Evolutionary conservation across 257 asterid species (phyloP), one percentile per base, ranked within the genome.

Genomic region (Solanum peruvianum): DNA sequence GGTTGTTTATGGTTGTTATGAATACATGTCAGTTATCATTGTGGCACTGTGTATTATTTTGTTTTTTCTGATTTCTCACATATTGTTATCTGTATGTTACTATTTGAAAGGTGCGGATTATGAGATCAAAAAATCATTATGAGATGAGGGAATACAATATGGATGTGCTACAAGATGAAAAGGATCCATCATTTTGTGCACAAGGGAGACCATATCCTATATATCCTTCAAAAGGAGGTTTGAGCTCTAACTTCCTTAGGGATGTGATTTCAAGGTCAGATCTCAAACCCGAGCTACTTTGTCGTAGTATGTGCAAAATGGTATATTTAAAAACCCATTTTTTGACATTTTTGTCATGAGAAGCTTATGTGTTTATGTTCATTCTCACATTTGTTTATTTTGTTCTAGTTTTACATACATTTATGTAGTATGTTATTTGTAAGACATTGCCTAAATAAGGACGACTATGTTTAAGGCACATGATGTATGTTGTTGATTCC

Each of bases 121-220:
- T 90, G 98, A 90, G 86, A 60, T 73, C 76, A 58, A 91, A 94
- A 90, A 95, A 94, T 93, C 98, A 95, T 91, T 95, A 91, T 84
- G 99, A 97, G 90, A 93, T 97, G 95, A 94, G 96, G 89, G 98
- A 97, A 86, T 97, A 92, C 92, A 90, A 93, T 86, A 89, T 97
- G 44, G 98, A 97, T 89, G 91, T 91, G 82, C 93, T 95, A 88
- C 88, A 92, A 87, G 94, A 91, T 47, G 95, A 92, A 89, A 95
- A 88, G 27, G 95, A 95, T 89, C 91, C 98, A 85, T 89, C 90
- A 87, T 77, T 90, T 85, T 85, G 89, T 89, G 92, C 93, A 62
- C 91, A 92, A 92, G 98, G 94, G 92, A 94, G 94, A 91, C 98
- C 98, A 20, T 95, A 95, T 91, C 98, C 99, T 83, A 94, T 97